These are phyloP conservation scores for Aspergillus bridgeri DNA, from an alignment of 495 filamentous ascomycete species.

Conservation along the genomic window DNA sequence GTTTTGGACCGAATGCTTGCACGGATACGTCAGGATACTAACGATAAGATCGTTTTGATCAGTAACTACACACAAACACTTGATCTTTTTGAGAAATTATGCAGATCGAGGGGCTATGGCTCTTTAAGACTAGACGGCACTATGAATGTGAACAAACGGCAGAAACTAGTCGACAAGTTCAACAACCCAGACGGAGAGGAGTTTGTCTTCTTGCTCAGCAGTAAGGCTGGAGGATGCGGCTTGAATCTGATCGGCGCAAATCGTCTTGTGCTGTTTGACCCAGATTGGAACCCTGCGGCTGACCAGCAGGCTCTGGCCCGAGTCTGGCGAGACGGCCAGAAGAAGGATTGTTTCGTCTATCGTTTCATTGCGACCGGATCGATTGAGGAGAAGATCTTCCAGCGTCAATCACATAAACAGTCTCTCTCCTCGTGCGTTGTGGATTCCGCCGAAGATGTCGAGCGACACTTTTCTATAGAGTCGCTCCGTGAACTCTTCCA, in stretches of 20 bases:
- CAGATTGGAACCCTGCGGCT: slow-evolving; percentile 98
- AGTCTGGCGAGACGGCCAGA: slow-evolving; percentile 98
- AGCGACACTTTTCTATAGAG: slow-evolving; percentile 91
- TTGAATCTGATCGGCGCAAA: slow-evolving; percentile 97
- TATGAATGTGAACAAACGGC: slow-evolving; percentile 95
- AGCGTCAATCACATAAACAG: slow-evolving; percentile 97
- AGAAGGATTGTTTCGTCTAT: slow-evolving; percentile 99
- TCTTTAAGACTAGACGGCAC: slow-evolving; percentile 87
- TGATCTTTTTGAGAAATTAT: slow-evolving; percentile 91
- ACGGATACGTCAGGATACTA: slow-evolving; percentile 91
- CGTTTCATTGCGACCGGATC: slow-evolving; percentile 97
- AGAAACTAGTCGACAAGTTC: slow-evolving; percentile 97
- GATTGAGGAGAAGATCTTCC: slow-evolving; percentile 99
- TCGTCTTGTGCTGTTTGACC: slow-evolving; percentile 94
- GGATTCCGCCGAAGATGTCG: slow-evolving; percentile 93
- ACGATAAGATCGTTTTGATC: slow-evolving; percentile 99
- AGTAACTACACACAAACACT: slow-evolving; percentile 97
- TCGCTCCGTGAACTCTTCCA: slow-evolving; percentile 88
- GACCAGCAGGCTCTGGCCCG: slow-evolving; percentile 97
- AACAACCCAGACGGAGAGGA: slow-evolving; percentile 90
- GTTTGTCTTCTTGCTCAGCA: slow-evolving; percentile 93
- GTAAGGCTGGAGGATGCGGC: slow-evolving; percentile 94
- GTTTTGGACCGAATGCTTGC: slow-evolving; percentile 98
- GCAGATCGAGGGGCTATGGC: slow-evolving; percentile 79
- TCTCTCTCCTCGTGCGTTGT: slow-evolving; percentile 96